Base-by-base conservation (phyloP, 1,284 basidiomycete species). In the Cystobasidiaceae sp. region DNA sequence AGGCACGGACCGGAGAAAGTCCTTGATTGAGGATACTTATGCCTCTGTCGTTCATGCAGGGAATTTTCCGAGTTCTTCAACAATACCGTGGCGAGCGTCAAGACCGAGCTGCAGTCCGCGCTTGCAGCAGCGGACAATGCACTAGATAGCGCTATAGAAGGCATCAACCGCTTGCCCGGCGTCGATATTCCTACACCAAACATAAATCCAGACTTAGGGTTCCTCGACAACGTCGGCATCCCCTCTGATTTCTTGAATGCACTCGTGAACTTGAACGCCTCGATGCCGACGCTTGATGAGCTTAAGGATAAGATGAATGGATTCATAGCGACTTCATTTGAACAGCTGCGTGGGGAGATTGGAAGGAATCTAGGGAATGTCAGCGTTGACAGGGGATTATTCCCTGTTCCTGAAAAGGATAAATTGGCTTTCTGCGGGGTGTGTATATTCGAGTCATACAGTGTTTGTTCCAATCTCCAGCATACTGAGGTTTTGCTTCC, bases 311-410 rank as follows among this genome's bases (percentile, higher is more conserved):
- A 82, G 54, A 79, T 97, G 50, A 82, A 90, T 69, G 77, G 79
- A 37, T 76, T 94, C 60, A 83, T 94, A 71, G 86, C 89, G 71
- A 85, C 82, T 0, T 92, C 93, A 0, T 93, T 97, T 73, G 87
- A 93, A 72, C 79, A 84, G 2, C 77, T 96, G 55, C 93, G 90
- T 76, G 79, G 83, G 68, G 88, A 93, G 59, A 91, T 97, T 76
- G 93, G 93, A 74, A 81, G 85, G 59, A 93, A 90, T 0, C 87
- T 93, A 15, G 30, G 54, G 32, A 71, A 70, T 25, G 50, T 67
- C 7, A 59, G 62, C 7, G 50, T 71, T 45, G 52, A 65, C 4
- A 84, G 28, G 82, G 61, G 85, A 15, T 77, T 84, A 4, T 81
- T 93, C 19, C 87, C 90, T 5, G 82, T 92, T 1, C 90, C 89